phyloP scores from a whole-genome alignment of 192 early-diverging fungal species.

The Chytriomyces hyalinus region DNA sequence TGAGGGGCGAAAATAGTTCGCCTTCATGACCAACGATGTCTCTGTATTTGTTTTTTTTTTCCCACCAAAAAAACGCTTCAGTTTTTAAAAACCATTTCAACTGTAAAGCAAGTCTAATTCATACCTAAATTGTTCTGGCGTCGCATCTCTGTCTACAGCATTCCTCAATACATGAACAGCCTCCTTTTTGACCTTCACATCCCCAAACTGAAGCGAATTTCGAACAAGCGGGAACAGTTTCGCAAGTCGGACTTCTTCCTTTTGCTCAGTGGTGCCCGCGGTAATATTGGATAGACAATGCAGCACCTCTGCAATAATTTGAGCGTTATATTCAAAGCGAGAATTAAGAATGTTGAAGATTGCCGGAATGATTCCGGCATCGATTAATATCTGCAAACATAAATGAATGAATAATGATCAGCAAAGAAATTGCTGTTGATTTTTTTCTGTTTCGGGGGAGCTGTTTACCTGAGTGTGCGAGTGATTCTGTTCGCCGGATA shows the following conservation, averaged over 20 bases:
- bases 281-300: constrained; percentile 42
- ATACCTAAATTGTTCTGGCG: constrained; percentile 40
- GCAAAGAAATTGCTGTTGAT: too few species aligned
- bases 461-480: constrained; percentile 28
- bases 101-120: neutral
- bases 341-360: constrained; percentile 14
- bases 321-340: neutral
- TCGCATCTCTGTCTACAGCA: constrained; percentile 38
- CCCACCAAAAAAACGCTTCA: neutral
- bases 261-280: constrained; percentile 39
- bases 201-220: neutral
- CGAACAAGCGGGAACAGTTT: constrained; percentile 26
- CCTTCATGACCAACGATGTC: constrained; percentile 34
- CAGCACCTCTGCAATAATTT: constrained; percentile 30
- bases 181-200: constrained; percentile 34
- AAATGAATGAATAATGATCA: constrained; percentile 7
- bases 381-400: constrained; percentile 22
- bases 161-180: constrained; percentile 37
- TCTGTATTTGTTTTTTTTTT: neutral
- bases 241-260: constrained; percentile 21
- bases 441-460: too few species aligned
- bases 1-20: constrained; percentile 28
- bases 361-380: constrained; percentile 16
- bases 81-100: neutral
- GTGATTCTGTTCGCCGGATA: constrained; percentile 27